Conservation (phyloP, 2,329 filamentous ascomycete genomes). For the Calycina marina region DNA sequence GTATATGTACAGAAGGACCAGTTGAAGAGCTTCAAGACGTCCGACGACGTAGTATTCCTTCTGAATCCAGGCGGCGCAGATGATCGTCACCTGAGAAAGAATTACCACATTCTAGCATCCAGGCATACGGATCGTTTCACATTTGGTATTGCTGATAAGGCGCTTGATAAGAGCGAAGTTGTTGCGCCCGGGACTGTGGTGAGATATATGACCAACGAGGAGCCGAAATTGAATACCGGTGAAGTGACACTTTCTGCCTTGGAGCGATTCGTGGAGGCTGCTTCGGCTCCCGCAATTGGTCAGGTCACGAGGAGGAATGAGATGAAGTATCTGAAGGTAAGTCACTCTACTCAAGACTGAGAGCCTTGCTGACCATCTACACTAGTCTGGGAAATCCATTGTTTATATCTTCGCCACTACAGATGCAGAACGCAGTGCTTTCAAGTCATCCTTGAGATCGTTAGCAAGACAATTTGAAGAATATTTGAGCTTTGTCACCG, state of each 20-base stretch:
- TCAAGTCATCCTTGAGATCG: constrained; percentile 24
- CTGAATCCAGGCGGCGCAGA: too few relatives aligned
- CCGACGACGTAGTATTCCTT: too few relatives aligned
- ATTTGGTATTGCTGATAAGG: constrained; percentile 24
- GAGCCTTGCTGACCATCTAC: too few relatives aligned
- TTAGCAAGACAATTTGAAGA: constrained; percentile 32
- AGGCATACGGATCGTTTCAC: constrained; percentile 27
- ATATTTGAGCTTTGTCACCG: constrained; percentile 33
- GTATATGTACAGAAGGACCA: too few relatives aligned
- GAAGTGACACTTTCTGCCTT: constrained; percentile 23
- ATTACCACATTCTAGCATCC: too few relatives aligned
- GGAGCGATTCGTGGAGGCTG: constrained; percentile 26
- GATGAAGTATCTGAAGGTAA: constrained; percentile 26
- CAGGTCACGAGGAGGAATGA: constrained; percentile 32
- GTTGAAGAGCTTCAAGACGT: too few relatives aligned
- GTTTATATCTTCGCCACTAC: constrained; percentile 25
- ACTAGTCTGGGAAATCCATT: constrained; percentile 26
- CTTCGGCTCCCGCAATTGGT: constrained; percentile 27
- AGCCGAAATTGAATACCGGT: constrained; percentile 21
- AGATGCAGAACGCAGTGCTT: constrained; percentile 23
- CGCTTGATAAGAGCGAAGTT: constrained; percentile 9
- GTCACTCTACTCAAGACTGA: too few relatives aligned
- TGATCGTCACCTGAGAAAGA: too few relatives aligned
- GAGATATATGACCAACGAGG: constrained; percentile 30
- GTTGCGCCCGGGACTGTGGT: constrained; percentile 4